Evolutionary conservation across 305 asterid species (phyloP), one percentile per base, ranked within the genome.

Genomic region (Fraxinus dipetala): DNA sequence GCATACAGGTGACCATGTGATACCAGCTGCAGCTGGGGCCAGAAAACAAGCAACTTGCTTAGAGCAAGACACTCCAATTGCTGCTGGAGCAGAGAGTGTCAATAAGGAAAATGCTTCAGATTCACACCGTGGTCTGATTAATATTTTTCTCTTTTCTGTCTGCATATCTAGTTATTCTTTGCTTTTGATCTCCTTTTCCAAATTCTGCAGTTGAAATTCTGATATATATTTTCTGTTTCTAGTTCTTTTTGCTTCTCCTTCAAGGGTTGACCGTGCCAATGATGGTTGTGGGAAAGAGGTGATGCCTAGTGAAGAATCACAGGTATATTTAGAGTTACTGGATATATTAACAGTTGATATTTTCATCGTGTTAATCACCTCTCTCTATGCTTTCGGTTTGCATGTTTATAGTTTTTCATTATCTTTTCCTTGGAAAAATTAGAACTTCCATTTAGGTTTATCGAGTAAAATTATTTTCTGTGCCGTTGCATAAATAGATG

Each of bases 281-380:
- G 82, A 80, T 83, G 86, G 84, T 79, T 54, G 87, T 69, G 87
- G 87, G 83, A 81, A 74, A 65, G 87, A 78, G 82, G 82, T 79
- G 74, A 82, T 78, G 77, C 89, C 87, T 10, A 45, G 75, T 73
- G 80, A 87, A 80, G 92, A 90, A 78, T 79, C 91, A 75, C 87
- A 92, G 98, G 98, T 95, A 91, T 18, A 69, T 34, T 84, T 72
- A 77, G 75, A 83, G 67, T 54, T 76, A 65, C 67, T 80, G 75
- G 26, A 72, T 79, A 56, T 30, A 78, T 35, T 82, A 38, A 20
- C 28, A 31, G 70, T 82, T 63, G 69, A 36, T 32, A 72, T 84
- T 31, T 28, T 77, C 7, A 78, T 54, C 81, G n/a, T 61, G 75
- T 76, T 67, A 31, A 77, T 4, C 24, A 75, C 69, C 32, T 83